Percentiles rank a stretch among this genome's conserved stretches.
These are phyloP conservation scores for Adiantum capillusveneris DNA, from an alignment of 75 land plant genomes.

Conservation along the genomic window DNA sequence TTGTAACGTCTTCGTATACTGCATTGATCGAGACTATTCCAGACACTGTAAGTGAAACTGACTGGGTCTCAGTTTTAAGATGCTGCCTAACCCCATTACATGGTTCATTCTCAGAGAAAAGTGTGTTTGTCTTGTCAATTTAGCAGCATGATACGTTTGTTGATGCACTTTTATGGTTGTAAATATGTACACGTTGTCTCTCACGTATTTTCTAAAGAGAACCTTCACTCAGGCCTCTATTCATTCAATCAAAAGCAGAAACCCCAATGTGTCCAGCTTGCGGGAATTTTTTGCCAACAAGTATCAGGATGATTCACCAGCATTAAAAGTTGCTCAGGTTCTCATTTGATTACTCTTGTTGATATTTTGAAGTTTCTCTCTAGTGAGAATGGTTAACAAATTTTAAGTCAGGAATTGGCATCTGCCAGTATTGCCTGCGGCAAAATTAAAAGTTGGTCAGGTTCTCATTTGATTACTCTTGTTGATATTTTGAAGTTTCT, in stretches of 20 bases:
- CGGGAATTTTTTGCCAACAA: slow-evolving; percentile 89
- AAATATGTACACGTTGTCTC: no score
- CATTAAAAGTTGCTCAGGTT: slow-evolving; percentile 97
- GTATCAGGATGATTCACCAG: slow-evolving; percentile 78
- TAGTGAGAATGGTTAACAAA: neutral
- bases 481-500: neutral
- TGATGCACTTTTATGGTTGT: neutral
- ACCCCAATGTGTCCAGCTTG: slow-evolving; percentile 61
- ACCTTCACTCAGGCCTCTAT: slow-evolving; percentile 74
- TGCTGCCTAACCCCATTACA: no score
- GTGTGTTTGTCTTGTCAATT: no score
- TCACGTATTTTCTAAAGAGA: neutral
- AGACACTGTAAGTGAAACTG: slow-evolving; percentile 65
- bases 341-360: neutral
- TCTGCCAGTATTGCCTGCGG: no score
- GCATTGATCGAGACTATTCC: slow-evolving; percentile 97
- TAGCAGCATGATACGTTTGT: no score
- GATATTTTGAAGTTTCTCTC: neutral
- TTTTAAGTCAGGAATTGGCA: no score
- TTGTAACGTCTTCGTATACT: slow-evolving; percentile 94
- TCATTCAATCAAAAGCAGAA: slow-evolving; percentile 93
- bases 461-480: slow-evolving; percentile 20
- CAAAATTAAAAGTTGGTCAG: slow-evolving; percentile 92
- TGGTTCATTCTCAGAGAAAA: no score
- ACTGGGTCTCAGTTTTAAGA: no score